Evolutionary conservation across 2,329 filamentous ascomycete species (phyloP), one percentile per base, ranked within the genome.

Genomic region (Colletotrichum simmondsii): DNA sequence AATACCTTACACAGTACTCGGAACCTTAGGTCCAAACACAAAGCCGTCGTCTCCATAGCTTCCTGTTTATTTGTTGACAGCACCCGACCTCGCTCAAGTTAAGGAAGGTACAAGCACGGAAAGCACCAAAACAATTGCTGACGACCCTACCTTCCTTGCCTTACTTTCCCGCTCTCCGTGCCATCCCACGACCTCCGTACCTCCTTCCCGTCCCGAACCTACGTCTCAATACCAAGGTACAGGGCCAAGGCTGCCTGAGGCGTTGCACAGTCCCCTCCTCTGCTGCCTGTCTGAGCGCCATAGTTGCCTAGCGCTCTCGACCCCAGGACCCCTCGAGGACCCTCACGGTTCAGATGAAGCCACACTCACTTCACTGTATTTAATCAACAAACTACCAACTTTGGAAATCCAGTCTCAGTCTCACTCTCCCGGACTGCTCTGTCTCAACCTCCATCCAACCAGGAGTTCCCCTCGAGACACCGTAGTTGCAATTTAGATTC

Each of bases 241-340:
- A 37, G 54, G 30, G 64, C 46, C 64, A 37, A 60, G 30, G 64
- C 46, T 71, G 68, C 68, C 68, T 68, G 28, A 71, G 68, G 64
- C 63, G 37, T 46, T 30, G 11, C 52, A n/a, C 52, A 19, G 37
- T 12, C 62, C 22, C 37, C 37, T 30, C 35, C 14, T 42, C 19
- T 24, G 35, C 59, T 68, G 42, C 58, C 70, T 72, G 59, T 60
- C 53, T 60, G 60, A 56, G 65, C 70, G 60, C 70, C 26, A 59
- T 56, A 69, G 70, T 49, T 71, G 71, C 71, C 71, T 73, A 65
- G 71, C n/a, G 71, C 16, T 57, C 56, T 53, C 19, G 24, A 30
- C 65, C 59, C 46, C 12, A 53, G 53, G 37, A 59, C 58, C 64
- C 64, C 60, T 54, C 12, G 35, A 49, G 24, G 54, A 57, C 61